A percentile compares a stretch with the other conserved stretches of the same genome.
Conservation (phyloP, 192 early-diverging fungal genomes). For the Backusella liffmaniae region DNA sequence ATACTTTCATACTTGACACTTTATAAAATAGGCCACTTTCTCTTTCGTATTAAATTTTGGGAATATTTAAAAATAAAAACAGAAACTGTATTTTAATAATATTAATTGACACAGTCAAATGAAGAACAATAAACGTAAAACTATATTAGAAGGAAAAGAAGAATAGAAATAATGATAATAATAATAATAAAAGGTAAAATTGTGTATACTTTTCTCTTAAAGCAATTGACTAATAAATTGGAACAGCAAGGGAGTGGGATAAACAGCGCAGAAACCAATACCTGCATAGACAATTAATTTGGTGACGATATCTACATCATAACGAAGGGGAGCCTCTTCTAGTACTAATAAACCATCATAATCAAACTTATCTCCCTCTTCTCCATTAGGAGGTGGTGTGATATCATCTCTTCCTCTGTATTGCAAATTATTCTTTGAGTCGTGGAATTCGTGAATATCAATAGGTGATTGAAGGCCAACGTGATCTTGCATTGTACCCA, state of each 20-base stretch:
- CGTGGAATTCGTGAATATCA: constrained; percentile 45
- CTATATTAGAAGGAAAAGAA: neutral
- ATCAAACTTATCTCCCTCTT: constrained; percentile 15
- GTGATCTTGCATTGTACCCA: constrained; percentile 44
- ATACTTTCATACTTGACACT: no score
- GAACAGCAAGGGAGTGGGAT: constrained; percentile 50
- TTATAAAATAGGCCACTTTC: no score
- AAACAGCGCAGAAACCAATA: constrained; percentile 51
- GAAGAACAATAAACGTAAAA: neutral
- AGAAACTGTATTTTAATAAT: no score
- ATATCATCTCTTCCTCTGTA: neutral
- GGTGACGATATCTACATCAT: constrained; percentile 59
- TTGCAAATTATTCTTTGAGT: constrained; percentile 16
- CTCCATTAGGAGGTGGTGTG: neutral
- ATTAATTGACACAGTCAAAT: no score
- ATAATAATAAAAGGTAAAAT: neutral
- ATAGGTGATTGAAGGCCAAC: constrained; percentile 49
- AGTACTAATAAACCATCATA: constrained; percentile 19
- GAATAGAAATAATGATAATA: neutral
- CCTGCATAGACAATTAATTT: constrained; percentile 62
- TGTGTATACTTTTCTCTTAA: constrained; percentile 5
- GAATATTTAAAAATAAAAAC: no score
- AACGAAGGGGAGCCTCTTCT: constrained; percentile 45
- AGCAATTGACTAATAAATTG: constrained; percentile 19
- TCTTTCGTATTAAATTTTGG: no score